phyloP scores from a whole-genome alignment of 192 early-diverging fungal species.

The Chytriomyces hyalinus region DNA sequence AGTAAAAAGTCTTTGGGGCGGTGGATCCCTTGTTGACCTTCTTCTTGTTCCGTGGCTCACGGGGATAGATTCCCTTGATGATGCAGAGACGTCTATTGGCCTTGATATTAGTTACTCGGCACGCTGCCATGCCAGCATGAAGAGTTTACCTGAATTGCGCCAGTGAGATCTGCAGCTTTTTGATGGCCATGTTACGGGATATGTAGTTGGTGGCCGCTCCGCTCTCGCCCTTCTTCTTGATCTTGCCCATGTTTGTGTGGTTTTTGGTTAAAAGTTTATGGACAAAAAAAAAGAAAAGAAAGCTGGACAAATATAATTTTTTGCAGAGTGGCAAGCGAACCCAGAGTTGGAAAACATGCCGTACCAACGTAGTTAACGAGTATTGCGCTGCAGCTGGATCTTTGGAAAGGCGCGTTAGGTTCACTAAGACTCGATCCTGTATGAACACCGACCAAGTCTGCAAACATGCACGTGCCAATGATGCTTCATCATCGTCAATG shows the following conservation, averaged over 20 bases:
- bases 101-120: not conserved
- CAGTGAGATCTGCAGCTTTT: slow-evolving; percentile 93
- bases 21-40: slow-evolving; percentile 91
- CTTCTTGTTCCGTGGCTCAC: slow-evolving; percentile 92
- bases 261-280: not conserved
- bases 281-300: not conserved
- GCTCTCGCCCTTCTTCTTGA: slow-evolving; percentile 83
- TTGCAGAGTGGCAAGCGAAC: too few relatives aligned
- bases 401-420: too few relatives aligned
- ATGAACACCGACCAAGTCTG: not conserved
- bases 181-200: slow-evolving; percentile 85
- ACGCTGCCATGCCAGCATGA: not conserved
- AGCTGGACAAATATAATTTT: not conserved
- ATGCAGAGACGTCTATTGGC: slow-evolving; percentile 87
- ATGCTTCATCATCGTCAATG: too few relatives aligned
- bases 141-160: slow-evolving; percentile 82
- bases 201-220: slow-evolving; percentile 92
- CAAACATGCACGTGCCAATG: too few relatives aligned
- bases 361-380: too few relatives aligned
- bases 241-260: slow-evolving; percentile 57
- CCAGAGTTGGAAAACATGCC: too few relatives aligned
- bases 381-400: too few relatives aligned
- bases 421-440: not conserved
- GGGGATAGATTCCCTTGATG: slow-evolving; percentile 98
- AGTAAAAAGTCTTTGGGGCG: slow-evolving; percentile 87